These are phyloP conservation scores for Periconia digitata DNA, from an alignment of 2,329 filamentous ascomycete species.

Conservation along the genomic window DNA sequence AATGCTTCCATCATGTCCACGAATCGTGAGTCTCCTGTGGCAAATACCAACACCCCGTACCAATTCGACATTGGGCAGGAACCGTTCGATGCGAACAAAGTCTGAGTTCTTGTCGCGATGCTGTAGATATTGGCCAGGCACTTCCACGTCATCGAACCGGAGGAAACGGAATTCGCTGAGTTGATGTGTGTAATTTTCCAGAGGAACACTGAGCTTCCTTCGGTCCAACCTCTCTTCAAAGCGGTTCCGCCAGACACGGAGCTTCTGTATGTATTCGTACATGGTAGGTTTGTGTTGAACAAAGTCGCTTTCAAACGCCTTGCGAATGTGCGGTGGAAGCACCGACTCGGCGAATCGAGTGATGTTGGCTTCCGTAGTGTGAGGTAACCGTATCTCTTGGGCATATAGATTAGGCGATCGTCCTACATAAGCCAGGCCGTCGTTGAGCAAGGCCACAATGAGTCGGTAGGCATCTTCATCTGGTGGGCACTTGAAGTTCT, in stretches of 20 bases:
- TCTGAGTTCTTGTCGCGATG: conserved; percentile 99
- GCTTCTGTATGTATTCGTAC: conserved; percentile 97
- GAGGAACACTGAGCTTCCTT: conserved; percentile 68
- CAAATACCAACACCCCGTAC: conserved; percentile 89
- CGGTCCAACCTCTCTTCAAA: conserved; percentile 97
- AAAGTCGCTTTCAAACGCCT: conserved; percentile 97
- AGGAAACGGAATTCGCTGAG: conserved; percentile 96
- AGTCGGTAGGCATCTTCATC: conserved; percentile 97
- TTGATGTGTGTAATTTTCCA: conserved; percentile 86
- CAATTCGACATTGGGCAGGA: conserved; percentile 91
- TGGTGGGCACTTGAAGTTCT: conserved; percentile 98
- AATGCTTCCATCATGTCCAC: conserved; percentile 95
- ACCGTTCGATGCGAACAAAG: conserved; percentile 95
- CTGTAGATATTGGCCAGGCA: conserved; percentile 94
- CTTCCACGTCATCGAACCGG: conserved; percentile 97
- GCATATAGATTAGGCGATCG: conserved; percentile 85
- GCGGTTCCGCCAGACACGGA: conserved; percentile 93
- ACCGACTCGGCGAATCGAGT: conserved; percentile 96
- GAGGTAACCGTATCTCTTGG: conserved; percentile 85
- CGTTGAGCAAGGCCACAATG: conserved; percentile 96
- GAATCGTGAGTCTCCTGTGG: conserved; percentile 90
- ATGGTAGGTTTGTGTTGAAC: conserved; percentile 94
- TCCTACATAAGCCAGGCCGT: conserved; percentile 89
- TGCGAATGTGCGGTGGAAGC: conserved; percentile 88
- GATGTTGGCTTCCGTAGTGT: conserved; percentile 93